Base-by-base conservation (phyloP, 805 yeast species). In the Blastobotrys terrestris region DNA sequence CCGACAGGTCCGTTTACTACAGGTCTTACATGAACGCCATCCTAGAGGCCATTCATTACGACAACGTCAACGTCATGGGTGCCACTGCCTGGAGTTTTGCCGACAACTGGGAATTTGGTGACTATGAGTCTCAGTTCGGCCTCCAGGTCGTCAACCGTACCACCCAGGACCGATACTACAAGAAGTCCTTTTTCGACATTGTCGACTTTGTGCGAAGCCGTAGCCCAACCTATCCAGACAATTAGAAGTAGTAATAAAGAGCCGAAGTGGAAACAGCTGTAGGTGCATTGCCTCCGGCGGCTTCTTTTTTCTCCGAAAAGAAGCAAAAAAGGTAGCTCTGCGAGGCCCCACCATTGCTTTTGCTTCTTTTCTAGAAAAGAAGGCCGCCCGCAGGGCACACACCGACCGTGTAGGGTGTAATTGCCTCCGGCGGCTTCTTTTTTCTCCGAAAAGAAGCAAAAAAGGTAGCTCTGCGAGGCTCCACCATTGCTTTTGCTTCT, bases 101-200 rank as follows among this genome's bases (percentile, higher is more conserved):
- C 31, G 73, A 70, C 54, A 65, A 68, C 53, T 62, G 67, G 61
- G 72, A 70, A 53, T 65, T 69, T 39, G 67, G 53, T 39, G 65
- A 64, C 16, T 45, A 45, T 6, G 52, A 41, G 6, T 39, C 55
- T 3, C 43, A 60, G 15, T 60, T 60, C 46, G 63, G 63, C 2
- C 47, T 60, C 22, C 61, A 60, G 39, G 48, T 53, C 21, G 56
- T 60, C 19, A 56, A 60, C 50, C 58, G 50, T 44, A 41, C 19
- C 11, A 58, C 57, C 6, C 47, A 39, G 50, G 20, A 48, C 39
- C 41, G 56, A 3, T 49, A 50, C 19, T 60, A 46, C 53, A 60
- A 60, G 47, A 60, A 58, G 48, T 56, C 60, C 15, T 60, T 60
- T 11, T 59, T 56, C 41, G 54, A 50, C 43, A 43, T 51, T 50